Conservation (phyloP, 371 early-diverging fungal genomes). For the Lichtheimia ornata region DNA sequence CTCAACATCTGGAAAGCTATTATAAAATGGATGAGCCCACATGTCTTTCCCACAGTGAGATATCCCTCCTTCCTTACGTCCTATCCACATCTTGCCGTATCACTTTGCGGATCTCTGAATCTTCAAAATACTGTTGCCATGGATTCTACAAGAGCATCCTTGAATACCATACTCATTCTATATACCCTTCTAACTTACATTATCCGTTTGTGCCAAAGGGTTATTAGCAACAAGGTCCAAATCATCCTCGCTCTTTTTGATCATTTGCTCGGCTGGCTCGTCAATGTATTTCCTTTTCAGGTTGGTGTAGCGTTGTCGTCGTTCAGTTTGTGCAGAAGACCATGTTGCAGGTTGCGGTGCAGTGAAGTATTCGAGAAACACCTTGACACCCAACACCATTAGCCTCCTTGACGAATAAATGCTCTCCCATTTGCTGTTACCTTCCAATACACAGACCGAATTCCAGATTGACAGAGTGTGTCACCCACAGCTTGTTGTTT, state of each 20-base stretch:
- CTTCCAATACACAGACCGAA: slow-evolving; percentile 57
- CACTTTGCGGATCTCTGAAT: slow-evolving; percentile 80
- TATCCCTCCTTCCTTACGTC: slow-evolving; percentile 59
- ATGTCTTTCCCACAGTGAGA: neutral
- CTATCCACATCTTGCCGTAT: slow-evolving; percentile 92
- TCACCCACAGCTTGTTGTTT: slow-evolving; percentile 37
- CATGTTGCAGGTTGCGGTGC: slow-evolving; percentile 58
- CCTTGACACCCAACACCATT: slow-evolving; percentile 23
- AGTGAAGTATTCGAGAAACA: slow-evolving; percentile 59
- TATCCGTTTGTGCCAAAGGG: slow-evolving; percentile 82
- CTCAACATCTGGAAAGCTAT: slow-evolving; percentile 84
- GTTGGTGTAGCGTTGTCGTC: slow-evolving; percentile 70
- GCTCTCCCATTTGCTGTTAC: slow-evolving; percentile 13
- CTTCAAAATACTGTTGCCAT: slow-evolving; percentile 90
- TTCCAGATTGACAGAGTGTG: slow-evolving; percentile 36
- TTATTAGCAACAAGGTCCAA: slow-evolving; percentile 72
- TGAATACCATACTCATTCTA: neutral
- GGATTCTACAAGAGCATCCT: slow-evolving; percentile 65
- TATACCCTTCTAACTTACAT: slow-evolving; percentile 39
- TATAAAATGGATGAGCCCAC: neutral
- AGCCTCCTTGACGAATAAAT: neutral
- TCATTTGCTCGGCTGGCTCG: slow-evolving; percentile 59
- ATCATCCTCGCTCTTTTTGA: slow-evolving; percentile 31
- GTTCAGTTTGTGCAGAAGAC: slow-evolving; percentile 58
- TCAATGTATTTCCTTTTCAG: slow-evolving; percentile 68